These are phyloP conservation scores for Citrullus colocynthis DNA, from an alignment of 306 rosid genomes.

Conservation along the genomic window DNA sequence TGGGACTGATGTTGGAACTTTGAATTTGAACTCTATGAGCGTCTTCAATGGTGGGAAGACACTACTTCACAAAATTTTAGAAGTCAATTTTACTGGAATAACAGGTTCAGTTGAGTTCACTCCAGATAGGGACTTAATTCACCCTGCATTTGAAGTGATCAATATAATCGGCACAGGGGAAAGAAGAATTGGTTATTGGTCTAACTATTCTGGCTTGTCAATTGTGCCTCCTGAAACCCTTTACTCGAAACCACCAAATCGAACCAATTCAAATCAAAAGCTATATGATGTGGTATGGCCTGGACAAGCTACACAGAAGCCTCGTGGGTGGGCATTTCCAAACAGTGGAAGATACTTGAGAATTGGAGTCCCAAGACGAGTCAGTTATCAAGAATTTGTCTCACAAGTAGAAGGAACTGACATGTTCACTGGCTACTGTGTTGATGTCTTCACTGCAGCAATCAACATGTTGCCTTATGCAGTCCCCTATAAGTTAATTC, in stretches of 20 bases:
- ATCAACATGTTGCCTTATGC: conserved; percentile 68
- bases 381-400: conserved; percentile 51
- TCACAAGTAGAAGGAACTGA: conserved; percentile 39
- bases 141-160: conserved; percentile 68
- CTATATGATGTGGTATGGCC: conserved; percentile 66
- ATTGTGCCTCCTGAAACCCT: conserved; percentile 44
- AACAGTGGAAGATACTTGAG: conserved; percentile 64
- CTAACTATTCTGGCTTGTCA: conserved; percentile 72
- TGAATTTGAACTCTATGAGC: conserved; percentile 60
- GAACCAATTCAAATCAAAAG: conserved; percentile 27
- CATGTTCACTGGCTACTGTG: conserved; percentile 64
- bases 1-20: conserved; percentile 12
- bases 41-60: conserved; percentile 51
- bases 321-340: conserved; percentile 98
- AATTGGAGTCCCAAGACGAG: conserved; percentile 62
- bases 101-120: conserved; percentile 54
- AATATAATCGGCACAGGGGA: conserved; percentile 63
- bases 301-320: conserved; percentile 46
- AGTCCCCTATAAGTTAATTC: conserved; percentile 52
- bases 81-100: conserved; percentile 60
- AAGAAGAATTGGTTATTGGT: conserved; percentile 83
- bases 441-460: conserved; percentile 81
- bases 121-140: conserved; percentile 37
- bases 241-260: conserved; percentile 40
- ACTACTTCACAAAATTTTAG: conserved; percentile 37